These are phyloP conservation scores for Tritrichomonas foetus DNA, from an alignment of 208 protist genomes.

Conservation along the genomic window DNA sequence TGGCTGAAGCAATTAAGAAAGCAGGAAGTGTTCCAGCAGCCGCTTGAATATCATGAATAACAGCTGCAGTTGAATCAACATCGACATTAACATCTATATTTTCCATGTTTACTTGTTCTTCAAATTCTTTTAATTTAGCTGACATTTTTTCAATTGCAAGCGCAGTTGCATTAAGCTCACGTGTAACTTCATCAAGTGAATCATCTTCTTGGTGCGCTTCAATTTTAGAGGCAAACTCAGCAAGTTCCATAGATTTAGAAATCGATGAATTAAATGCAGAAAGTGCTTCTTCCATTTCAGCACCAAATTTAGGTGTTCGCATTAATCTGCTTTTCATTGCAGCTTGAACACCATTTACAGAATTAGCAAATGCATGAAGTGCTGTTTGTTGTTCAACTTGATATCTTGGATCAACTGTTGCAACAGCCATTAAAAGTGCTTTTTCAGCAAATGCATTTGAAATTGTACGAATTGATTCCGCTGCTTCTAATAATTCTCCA, in stretches of 20 bases:
- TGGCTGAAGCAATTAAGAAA: neutral
- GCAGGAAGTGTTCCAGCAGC: slow-evolving; percentile 4
- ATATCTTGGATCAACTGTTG: neutral
- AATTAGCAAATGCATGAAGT: neutral
- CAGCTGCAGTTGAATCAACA: neutral
- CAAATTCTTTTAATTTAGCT: neutral
- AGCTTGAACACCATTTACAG: neutral
- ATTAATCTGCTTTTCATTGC: neutral
- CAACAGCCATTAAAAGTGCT: neutral
- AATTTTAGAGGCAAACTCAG: neutral
- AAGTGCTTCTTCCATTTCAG: neutral
- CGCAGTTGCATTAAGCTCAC: neutral
- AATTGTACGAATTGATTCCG: neutral
- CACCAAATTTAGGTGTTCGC: neutral
- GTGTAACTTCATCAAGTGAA: slow-evolving; percentile 34
- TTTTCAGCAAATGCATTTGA: slow-evolving; percentile 24
- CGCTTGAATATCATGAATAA: neutral
- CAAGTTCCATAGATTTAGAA: neutral
- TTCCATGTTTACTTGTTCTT: neutral
- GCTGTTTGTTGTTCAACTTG: slow-evolving; percentile 10
- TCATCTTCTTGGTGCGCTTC: neutral
- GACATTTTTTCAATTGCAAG: neutral
- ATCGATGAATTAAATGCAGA: neutral
- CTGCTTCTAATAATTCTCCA: neutral
- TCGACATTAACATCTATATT: neutral